These are phyloP conservation scores for Gynochthodes officinalis DNA, from an alignment of 257 asterid species.

Conservation along the genomic window DNA sequence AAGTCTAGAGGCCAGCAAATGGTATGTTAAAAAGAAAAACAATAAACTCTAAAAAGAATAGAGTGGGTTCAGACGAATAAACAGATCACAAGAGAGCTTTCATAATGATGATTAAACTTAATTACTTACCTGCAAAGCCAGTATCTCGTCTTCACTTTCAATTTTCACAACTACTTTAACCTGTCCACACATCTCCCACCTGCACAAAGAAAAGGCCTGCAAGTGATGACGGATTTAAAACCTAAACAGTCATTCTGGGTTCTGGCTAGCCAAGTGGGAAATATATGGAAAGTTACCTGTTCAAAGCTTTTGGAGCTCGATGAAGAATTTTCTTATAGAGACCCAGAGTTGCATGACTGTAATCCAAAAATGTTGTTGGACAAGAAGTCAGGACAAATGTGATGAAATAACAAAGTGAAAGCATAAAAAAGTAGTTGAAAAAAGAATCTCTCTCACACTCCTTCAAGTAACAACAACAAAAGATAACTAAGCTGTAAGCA, in stretches of 20 bases:
- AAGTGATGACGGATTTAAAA: background rate
- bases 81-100: background rate
- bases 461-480: background rate
- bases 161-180: conserved; percentile 94
- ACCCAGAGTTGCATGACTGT: conserved; percentile 95
- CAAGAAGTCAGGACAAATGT: conserved; percentile 16
- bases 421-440: background rate
- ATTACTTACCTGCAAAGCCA: conserved; percentile 66
- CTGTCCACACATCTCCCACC: conserved; percentile 99
- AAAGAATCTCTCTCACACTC: background rate
- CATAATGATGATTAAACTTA: background rate
- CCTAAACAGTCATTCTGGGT: background rate
- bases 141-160: conserved; percentile 85
- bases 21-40: background rate
- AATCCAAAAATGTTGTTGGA: conserved; percentile 18
- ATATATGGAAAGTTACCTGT: conserved; percentile 46
- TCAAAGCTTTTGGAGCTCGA: conserved; percentile 82
- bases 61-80: background rate
- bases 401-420: background rate
- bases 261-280: conserved; percentile 2
- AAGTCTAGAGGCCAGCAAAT: background rate
- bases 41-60: background rate
- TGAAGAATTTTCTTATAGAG: conserved; percentile 72
- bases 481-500: background rate
- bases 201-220: conserved; percentile 29